A percentile compares a stretch with the other conserved stretches of the same genome.
Evolutionary conservation across 495 filamentous ascomycete genomes (phyloP).

Genomic region (Penicillium paradoxum): DNA sequence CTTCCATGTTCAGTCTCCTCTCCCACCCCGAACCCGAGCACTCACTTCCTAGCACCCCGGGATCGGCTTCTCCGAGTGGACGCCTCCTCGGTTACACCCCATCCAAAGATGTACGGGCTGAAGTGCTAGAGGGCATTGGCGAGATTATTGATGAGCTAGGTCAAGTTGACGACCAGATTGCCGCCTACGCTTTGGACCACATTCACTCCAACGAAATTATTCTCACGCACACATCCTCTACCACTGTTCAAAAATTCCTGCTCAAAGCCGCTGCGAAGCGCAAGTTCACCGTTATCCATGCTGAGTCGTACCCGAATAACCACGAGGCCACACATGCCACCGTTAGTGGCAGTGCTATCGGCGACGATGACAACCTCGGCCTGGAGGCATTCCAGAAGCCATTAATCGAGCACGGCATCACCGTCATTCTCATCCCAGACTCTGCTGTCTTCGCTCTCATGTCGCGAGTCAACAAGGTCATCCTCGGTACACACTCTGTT

Average conservation of each 20-base stretch:
- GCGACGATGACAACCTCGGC: conserved; percentile 44
- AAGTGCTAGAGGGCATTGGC: conserved; percentile 80
- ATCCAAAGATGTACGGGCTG: conserved; percentile 67
- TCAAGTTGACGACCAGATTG: conserved; percentile 85
- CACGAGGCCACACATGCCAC: conserved; percentile 56
- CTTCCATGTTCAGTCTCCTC: conserved; percentile 83
- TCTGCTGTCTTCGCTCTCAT: conserved; percentile 85
- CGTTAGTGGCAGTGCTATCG: conserved; percentile 46
- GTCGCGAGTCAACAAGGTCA: conserved; percentile 90
- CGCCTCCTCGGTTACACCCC: conserved; percentile 30
- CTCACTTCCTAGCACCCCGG: conserved; percentile 44
- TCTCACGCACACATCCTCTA: conserved; percentile 74
- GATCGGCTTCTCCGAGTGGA: conserved; percentile 38
- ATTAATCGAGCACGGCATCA: conserved; percentile 69
- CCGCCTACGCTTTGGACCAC: conserved; percentile 76
- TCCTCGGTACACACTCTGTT: conserved; percentile 78
- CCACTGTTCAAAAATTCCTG: conserved; percentile 80
- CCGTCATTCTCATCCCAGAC: conserved; percentile 75
- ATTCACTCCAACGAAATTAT: conserved; percentile 89
- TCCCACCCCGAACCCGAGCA: conserved; percentile 49
- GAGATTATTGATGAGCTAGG: conserved; percentile 90
- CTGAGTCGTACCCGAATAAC: conserved; percentile 65
- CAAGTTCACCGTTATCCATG: conserved; percentile 81
- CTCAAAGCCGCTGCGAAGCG: conserved; percentile 77
- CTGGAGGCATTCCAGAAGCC: conserved; percentile 65